A percentile compares a stretch with the other conserved stretches of the same genome.
Evolutionary conservation across 805 yeast species (phyloP).

Genomic region (Metschnikowia noctiluminum): DNA sequence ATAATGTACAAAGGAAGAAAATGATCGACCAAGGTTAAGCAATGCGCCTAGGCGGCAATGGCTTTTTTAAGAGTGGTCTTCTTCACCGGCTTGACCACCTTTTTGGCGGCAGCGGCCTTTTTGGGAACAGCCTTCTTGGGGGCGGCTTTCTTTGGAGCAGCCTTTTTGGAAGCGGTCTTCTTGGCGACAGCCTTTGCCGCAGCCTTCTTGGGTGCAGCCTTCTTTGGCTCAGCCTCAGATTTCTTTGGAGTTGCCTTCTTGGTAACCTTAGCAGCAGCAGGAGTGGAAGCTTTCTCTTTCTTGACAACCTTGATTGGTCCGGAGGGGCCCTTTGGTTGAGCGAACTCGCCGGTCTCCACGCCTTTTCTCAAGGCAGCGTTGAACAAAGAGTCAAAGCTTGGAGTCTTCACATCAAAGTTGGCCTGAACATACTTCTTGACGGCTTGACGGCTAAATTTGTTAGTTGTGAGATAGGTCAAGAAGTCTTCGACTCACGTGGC

Average conservation of each 20-base stretch:
- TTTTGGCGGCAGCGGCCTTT: constrained; percentile 6
- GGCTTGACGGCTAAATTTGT: constrained; percentile 64
- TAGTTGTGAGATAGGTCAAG: too few species aligned
- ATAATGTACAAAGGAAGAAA: constrained; percentile 14
- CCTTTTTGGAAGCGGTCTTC: constrained; percentile 4
- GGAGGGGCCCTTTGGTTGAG: constrained; percentile 87
- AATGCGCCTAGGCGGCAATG: constrained; percentile 6
- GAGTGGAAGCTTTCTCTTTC: constrained; percentile 24
- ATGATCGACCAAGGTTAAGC: constrained; percentile 1
- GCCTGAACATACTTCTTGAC: constrained; percentile 77
- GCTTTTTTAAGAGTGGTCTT: constrained; percentile 11
- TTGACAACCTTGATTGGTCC: constrained; percentile 75
- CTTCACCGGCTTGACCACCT: constrained; percentile 10
- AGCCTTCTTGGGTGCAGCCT: constrained; percentile 6
- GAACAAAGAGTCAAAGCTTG: constrained; percentile 71
- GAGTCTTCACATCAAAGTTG: constrained; percentile 54
- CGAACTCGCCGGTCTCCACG: constrained; percentile 69
- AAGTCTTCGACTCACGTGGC: too few species aligned
- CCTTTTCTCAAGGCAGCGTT: constrained; percentile 79
- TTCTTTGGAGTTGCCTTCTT: constrained; percentile 10
- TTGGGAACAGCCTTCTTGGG: constrained; percentile 6
- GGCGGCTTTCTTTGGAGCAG: not conserved
- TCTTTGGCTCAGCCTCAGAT: constrained; percentile 5
- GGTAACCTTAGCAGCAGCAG: constrained; percentile 5
- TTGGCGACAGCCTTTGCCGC: constrained; percentile 5